These are phyloP conservation scores for Exophiala aquamarina DNA, from an alignment of 2,329 filamentous ascomycete species.

Conservation along the genomic window DNA sequence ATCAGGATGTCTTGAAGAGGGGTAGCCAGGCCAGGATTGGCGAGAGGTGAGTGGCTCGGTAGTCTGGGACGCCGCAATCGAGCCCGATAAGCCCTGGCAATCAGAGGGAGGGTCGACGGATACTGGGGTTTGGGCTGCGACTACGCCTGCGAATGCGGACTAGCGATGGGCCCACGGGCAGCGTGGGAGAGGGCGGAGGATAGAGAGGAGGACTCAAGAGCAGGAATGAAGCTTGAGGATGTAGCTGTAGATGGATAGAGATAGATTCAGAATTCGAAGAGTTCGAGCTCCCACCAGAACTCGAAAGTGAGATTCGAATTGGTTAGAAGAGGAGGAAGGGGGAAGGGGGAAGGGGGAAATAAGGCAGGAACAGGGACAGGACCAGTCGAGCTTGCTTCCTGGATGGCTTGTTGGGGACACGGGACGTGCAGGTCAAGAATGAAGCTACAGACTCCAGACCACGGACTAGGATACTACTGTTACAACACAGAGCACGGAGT, in stretches of 20 bases:
- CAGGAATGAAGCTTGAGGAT: neutral
- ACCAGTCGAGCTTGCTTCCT: neutral
- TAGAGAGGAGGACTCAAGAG: neutral
- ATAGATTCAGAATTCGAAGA: too few relatives aligned
- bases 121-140: too few relatives aligned
- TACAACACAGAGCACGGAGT: too few relatives aligned
- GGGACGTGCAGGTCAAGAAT: neutral
- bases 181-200: neutral
- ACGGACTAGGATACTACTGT: too few relatives aligned
- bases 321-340: neutral
- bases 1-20: slow-evolving; percentile 10
- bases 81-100: slow-evolving; percentile 23
- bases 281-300: too few relatives aligned
- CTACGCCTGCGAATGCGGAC: too few relatives aligned
- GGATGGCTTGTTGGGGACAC: neutral
- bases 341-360: neutral
- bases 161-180: too few relatives aligned
- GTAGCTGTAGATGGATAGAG: too few relatives aligned
- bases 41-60: slow-evolving; percentile 10
- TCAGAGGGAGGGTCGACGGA: too few relatives aligned
- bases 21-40: slow-evolving; percentile 22
- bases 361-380: neutral
- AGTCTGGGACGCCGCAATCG: slow-evolving; percentile 18
- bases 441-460: neutral
- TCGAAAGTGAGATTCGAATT: too few relatives aligned